Evolutionary conservation across 805 yeast genomes (phyloP).

Genomic region (Citeromyces nyonsensis): DNA sequence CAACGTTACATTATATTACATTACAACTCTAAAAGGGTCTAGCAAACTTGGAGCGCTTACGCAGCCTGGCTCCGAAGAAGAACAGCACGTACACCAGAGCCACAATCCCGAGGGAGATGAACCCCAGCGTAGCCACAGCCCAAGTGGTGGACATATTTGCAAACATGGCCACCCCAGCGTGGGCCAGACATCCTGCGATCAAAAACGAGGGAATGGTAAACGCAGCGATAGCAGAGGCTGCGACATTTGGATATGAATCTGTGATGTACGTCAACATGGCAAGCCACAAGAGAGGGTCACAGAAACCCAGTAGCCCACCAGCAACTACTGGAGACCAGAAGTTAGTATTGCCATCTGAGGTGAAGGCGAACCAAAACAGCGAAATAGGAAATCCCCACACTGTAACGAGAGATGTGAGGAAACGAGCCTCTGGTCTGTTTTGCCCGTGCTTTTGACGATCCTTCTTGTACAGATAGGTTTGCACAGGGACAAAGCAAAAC

Average conservation of each 20-base stretch:
- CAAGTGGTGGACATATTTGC: slow-evolving; percentile 17
- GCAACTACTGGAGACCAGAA: slow-evolving; percentile 20
- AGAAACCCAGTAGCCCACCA: slow-evolving; percentile 15
- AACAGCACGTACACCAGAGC: slow-evolving; percentile 15
- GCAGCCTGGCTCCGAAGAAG: slow-evolving; percentile 16
- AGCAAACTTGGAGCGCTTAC: slow-evolving; percentile 15
- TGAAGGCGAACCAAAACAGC: slow-evolving; percentile 18
- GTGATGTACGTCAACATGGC: slow-evolving; percentile 18
- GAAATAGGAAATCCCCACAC: slow-evolving; percentile 21
- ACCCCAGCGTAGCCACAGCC: slow-evolving; percentile 17
- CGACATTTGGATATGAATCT: slow-evolving; percentile 16
- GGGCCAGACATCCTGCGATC: slow-evolving; percentile 18
- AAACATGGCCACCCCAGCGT: slow-evolving; percentile 22
- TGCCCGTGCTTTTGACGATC: slow-evolving; percentile 15
- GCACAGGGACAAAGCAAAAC: slow-evolving; percentile 13
- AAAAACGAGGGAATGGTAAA: slow-evolving; percentile 19
- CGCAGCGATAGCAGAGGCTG: slow-evolving; percentile 19
- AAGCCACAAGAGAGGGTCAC: slow-evolving; percentile 18
- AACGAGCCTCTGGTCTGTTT: slow-evolving; percentile 18
- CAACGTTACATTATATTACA: neutral
- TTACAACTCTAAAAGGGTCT: slow-evolving; percentile 3
- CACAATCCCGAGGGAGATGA: slow-evolving; percentile 16
- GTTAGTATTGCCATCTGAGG: slow-evolving; percentile 13
- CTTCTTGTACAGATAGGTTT: slow-evolving; percentile 13
- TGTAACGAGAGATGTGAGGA: slow-evolving; percentile 13